Percentiles rank a stretch among this genome's conserved stretches.
Conservation (phyloP, 306 rosid genomes). For the Acmispon strigosus region DNA sequence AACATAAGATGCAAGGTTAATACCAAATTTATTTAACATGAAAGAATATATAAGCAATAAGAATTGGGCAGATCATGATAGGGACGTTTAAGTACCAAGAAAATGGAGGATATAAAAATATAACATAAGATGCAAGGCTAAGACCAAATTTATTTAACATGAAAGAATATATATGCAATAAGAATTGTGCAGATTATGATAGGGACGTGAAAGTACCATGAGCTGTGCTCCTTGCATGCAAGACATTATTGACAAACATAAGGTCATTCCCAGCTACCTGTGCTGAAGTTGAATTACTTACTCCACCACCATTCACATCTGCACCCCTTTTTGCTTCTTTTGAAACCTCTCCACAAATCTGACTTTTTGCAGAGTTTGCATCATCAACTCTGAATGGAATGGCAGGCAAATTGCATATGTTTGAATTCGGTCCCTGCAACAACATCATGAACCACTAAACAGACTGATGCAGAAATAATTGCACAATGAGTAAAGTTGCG, state of each 20-base stretch:
- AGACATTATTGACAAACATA: slow-evolving; percentile 29
- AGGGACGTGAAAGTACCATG: slow-evolving; percentile 36
- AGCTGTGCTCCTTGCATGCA: slow-evolving; percentile 22
- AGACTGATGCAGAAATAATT: neutral
- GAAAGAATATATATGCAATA: neutral
- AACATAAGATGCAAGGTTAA: neutral
- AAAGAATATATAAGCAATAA: neutral
- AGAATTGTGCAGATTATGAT: neutral
- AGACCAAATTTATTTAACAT: neutral
- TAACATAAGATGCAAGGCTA: no score
- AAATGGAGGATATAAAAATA: no score
- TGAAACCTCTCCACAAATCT: slow-evolving; percentile 27
- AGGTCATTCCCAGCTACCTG: slow-evolving; percentile 30
- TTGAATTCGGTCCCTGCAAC: slow-evolving; percentile 40
- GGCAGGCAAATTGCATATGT: neutral
- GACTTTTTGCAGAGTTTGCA: slow-evolving; percentile 32
- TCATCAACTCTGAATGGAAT: slow-evolving; percentile 33
- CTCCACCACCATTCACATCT: slow-evolving; percentile 23
- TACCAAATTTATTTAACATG: neutral
- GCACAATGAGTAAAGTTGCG: neutral
- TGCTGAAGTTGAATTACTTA: slow-evolving; percentile 27
- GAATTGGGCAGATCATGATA: neutral
- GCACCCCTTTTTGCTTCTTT: slow-evolving; percentile 27
- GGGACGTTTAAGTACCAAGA: slow-evolving; percentile 35
- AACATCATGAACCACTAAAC: slow-evolving; percentile 24